Conservation (phyloP, 495 filamentous ascomycete species). For the Choiromyces venosus region DNA sequence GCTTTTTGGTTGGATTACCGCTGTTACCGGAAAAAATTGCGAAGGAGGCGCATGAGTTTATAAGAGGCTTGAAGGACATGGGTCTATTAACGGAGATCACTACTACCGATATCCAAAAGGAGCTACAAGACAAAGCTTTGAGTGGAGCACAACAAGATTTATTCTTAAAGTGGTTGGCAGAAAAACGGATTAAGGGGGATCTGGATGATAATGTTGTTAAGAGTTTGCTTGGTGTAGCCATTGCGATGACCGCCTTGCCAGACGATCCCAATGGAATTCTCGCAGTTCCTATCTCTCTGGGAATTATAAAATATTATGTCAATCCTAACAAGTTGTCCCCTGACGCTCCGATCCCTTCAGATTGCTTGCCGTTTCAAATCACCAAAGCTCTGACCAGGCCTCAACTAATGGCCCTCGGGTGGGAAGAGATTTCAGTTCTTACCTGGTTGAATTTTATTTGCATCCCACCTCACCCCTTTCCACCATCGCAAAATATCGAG, state of each 20-base stretch:
- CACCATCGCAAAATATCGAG: constrained; percentile 58
- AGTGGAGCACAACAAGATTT: constrained; percentile 65
- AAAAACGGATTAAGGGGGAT: constrained; percentile 59
- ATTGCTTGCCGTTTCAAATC: constrained; percentile 73
- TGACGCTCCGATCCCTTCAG: constrained; percentile 75
- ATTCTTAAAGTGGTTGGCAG: constrained; percentile 73
- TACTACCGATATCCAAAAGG: constrained; percentile 72
- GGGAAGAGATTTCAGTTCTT: constrained; percentile 72
- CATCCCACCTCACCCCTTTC: constrained; percentile 45
- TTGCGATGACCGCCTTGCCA: constrained; percentile 53
- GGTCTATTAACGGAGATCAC: constrained; percentile 79
- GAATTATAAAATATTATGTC: constrained; percentile 66
- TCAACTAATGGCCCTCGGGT: constrained; percentile 72
- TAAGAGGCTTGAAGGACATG: constrained; percentile 69
- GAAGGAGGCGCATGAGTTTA: constrained; percentile 58
- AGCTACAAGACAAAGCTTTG: constrained; percentile 71
- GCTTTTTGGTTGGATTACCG: constrained; percentile 85
- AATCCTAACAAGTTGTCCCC: constrained; percentile 68
- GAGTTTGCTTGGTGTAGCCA: constrained; percentile 68
- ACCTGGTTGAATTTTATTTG: constrained; percentile 75
- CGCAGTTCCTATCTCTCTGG: constrained; percentile 64
- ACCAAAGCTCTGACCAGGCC: constrained; percentile 55
- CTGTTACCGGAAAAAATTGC: constrained; percentile 72
- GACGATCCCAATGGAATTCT: constrained; percentile 53
- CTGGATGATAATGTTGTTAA: constrained; percentile 59